Percentiles rank a stretch among this genome's conserved stretches.
phyloP scores from a whole-genome alignment of 1,284 basidiomycete species.

The Athelia sp. region DNA sequence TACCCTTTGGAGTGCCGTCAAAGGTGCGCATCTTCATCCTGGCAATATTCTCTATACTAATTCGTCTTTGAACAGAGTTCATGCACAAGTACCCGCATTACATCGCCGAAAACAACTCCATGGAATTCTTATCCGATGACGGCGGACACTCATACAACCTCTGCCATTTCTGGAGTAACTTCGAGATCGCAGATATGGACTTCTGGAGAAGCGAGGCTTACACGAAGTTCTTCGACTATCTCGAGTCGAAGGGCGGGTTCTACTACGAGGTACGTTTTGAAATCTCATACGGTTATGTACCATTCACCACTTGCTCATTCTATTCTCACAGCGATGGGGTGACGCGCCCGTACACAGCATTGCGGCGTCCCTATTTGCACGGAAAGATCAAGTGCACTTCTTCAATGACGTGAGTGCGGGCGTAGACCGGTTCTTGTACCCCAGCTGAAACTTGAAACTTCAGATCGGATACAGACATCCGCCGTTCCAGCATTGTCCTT shows the following conservation, averaged over 20 bases:
- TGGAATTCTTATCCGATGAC: constrained; percentile 75
- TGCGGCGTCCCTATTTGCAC: constrained; percentile 68
- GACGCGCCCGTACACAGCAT: constrained; percentile 87
- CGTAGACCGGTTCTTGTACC: constrained; percentile 5
- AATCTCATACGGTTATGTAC: neutral
- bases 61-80: constrained; percentile 50
- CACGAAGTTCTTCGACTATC: constrained; percentile 69
- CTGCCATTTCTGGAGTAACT: constrained; percentile 84
- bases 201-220: constrained; percentile 82
- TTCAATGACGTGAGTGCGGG: constrained; percentile 41
- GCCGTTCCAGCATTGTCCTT: constrained; percentile 62
- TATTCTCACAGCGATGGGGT: constrained; percentile 66
- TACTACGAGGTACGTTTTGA: constrained; percentile 77
- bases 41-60: neutral
- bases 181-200: constrained; percentile 80
- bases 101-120: constrained; percentile 64
- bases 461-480: constrained; percentile 51
- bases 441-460: too few species aligned
- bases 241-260: constrained; percentile 79
- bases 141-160: constrained; percentile 68
- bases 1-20: constrained; percentile 70
- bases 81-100: constrained; percentile 62
- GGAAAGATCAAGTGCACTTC: constrained; percentile 71
- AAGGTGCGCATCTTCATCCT: constrained; percentile 38
- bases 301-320: constrained; percentile 2